Conservation (phyloP, 176 grass and related monocot genomes). For the Aegilops longissima region DNA sequence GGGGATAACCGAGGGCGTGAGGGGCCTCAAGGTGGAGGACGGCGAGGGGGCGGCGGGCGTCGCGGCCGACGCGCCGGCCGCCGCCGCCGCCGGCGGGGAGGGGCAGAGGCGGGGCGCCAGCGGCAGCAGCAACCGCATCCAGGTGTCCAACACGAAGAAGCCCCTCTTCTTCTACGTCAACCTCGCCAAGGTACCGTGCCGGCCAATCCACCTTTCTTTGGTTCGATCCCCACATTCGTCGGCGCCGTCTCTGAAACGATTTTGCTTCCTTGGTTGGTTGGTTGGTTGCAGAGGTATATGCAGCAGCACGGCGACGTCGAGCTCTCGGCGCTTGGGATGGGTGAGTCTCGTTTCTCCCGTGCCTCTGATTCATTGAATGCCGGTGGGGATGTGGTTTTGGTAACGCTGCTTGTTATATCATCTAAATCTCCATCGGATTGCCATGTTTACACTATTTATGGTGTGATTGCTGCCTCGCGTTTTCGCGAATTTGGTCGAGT, state of each 20-base stretch:
- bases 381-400: background rate
- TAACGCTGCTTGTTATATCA: background rate
- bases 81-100: constrained; percentile 1
- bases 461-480: background rate
- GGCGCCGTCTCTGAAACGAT: background rate
- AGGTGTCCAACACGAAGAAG: constrained; percentile 93
- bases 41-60: background rate
- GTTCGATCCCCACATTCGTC: background rate
- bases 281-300: constrained; percentile 76
- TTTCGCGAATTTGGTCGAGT: background rate
- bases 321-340: constrained; percentile 95
- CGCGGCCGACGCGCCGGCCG: background rate
- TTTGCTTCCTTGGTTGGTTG: background rate
- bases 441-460: background rate
- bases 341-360: constrained; percentile 19
- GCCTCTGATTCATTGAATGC: background rate
- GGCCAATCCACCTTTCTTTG: background rate
- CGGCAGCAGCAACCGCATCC: constrained; percentile 76
- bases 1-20: constrained; percentile 76
- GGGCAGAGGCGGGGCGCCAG: constrained; percentile 33
- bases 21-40: constrained; percentile 37
- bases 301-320: constrained; percentile 87
- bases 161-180: constrained; percentile 98
- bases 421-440: background rate
- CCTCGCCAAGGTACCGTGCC: constrained; percentile 70